Conservation (phyloP, 2,329 filamentous ascomycete species). For the Colletotrichum cereale region DNA sequence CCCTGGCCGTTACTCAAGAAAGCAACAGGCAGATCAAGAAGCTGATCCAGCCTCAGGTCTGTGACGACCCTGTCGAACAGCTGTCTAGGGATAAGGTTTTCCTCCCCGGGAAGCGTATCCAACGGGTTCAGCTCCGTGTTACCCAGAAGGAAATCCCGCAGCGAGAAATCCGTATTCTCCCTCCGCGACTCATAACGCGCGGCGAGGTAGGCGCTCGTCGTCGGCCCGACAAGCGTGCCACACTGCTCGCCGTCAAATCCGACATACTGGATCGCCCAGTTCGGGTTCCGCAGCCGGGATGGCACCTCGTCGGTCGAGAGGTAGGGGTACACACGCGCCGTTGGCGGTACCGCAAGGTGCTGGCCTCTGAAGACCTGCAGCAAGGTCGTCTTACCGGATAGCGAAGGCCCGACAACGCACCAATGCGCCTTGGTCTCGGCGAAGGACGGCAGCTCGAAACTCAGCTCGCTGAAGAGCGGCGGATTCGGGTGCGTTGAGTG, state of each 20-base stretch:
- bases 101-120: constrained; percentile 56
- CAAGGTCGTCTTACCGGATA: constrained; percentile 84
- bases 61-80: constrained; percentile 73
- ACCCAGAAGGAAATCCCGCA: constrained; percentile 83
- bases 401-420: constrained; percentile 85
- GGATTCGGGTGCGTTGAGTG: constrained; percentile 69
- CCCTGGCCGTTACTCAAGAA: constrained; percentile 96
- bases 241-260: constrained; percentile 84
- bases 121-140: constrained; percentile 86
- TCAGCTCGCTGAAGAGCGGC: constrained; percentile 78
- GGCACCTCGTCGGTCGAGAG: constrained; percentile 74
- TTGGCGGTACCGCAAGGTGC: constrained; percentile 80
- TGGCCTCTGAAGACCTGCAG: constrained; percentile 83
- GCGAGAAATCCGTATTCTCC: constrained; percentile 88
- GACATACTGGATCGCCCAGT: constrained; percentile 85
- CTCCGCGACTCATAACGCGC: constrained; percentile 90
- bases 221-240: constrained; percentile 63
- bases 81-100: constrained; percentile 60
- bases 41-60: constrained; percentile 75
- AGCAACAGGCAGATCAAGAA: constrained; percentile 85
- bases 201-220: constrained; percentile 84
- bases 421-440: constrained; percentile 72
- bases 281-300: constrained; percentile 67
- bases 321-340: constrained; percentile 82
- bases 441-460: constrained; percentile 75